Percentiles rank a stretch among this genome's conserved stretches.
Conservation (phyloP, 2,329 filamentous ascomycete genomes). For the Aspergillus hiratsukae region DNA sequence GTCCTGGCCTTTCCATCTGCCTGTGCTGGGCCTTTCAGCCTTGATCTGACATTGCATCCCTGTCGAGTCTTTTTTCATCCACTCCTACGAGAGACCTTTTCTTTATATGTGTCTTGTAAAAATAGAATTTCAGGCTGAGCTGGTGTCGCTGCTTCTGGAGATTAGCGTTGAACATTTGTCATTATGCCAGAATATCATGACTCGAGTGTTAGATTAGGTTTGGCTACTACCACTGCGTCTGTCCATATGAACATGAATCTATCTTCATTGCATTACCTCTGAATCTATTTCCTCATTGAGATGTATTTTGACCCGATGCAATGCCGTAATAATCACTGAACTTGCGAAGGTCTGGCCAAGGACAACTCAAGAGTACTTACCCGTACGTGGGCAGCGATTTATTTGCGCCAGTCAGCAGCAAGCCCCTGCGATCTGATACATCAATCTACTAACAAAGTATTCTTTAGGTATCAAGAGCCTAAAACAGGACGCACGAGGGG, state of each 20-base stretch:
- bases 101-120: constrained; percentile 32
- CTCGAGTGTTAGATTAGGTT: constrained; percentile 15
- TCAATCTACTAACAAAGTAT: background rate
- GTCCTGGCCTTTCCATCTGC: constrained; percentile 11
- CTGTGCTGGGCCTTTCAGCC: constrained; percentile 1
- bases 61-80: constrained; percentile 8
- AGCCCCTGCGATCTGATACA: background rate
- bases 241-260: background rate
- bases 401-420: background rate
- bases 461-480: background rate
- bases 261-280: background rate
- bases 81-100: background rate
- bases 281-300: background rate
- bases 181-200: constrained; percentile 34
- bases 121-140: constrained; percentile 31
- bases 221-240: constrained; percentile 4
- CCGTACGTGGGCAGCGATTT: too few relatives aligned
- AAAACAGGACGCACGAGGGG: background rate
- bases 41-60: constrained; percentile 13
- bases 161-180: constrained; percentile 33
- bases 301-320: too few relatives aligned
- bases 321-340: too few relatives aligned
- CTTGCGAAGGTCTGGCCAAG: too few relatives aligned
- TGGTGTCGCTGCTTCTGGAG: constrained; percentile 27
- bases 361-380: too few relatives aligned